Base-by-base conservation (phyloP, 2,329 filamentous ascomycete species). In the Nemania sp. region DNA sequence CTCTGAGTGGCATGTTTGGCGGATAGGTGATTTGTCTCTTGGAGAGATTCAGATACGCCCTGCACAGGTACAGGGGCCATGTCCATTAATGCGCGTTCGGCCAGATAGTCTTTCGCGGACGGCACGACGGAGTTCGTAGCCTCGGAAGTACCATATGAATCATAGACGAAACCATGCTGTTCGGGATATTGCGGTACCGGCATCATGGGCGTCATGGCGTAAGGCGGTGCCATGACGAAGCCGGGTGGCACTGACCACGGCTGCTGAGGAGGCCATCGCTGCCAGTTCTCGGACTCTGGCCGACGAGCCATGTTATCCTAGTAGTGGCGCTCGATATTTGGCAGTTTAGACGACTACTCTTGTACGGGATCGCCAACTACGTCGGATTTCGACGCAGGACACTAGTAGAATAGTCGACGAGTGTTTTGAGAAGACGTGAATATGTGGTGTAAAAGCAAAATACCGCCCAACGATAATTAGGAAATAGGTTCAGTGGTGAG, bases 251-350 rank as follows among this genome's bases (percentile, higher is more conserved):
- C 68, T 15, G 72, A 68, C 56, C 77, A 74, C 41, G 75, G 60
- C 39, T 80, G 75, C 36, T 81, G 79, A 54, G 77, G 69, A 60
- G 37, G 19, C 78, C 80, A 83, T 61, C 79, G 79, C 63, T 74
- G 77, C 83, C 82, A 86, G 70, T 70, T 73, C 34, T 56, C 53
- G 34, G 41, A 31, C 22, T 57, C 51, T 33, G 45, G 52, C 26
- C 43, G 54, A 44, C 48, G 40, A 53, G 52, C 26, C 56, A 59
- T 59, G 5, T 51, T 49, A 34, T 40, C 44, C 9, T 17, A 39
- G 9, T 17, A 22, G 28, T 31, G 43, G 15, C 17, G 31, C 34
- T 49, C 23, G 31, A 26, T 37, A 46, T 11, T 42, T 3, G 40
- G 47, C 34, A 37, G 51, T 48, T 37, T 46, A 48, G 33, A n/a